A percentile compares a stretch with the other conserved stretches of the same genome.
Conservation (phyloP, 192 early-diverging fungal genomes). For the Dissophora ornata region DNA sequence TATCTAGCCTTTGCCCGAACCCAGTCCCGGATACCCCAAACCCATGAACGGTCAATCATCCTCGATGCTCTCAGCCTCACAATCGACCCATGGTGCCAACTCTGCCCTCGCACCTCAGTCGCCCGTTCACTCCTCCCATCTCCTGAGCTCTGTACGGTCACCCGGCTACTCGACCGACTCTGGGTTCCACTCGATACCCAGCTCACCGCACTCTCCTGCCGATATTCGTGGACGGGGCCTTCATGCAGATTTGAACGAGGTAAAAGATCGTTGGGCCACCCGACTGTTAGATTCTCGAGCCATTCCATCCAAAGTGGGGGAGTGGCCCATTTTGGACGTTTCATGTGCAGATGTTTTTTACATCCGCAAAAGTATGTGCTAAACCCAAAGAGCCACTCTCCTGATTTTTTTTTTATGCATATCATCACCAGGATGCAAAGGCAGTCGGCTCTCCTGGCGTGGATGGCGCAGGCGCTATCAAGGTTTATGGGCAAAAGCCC, state of each 20-base stretch:
- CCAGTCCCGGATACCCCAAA: constrained; percentile 45
- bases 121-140: constrained; percentile 33
- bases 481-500: constrained; percentile 86
- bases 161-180: constrained; percentile 40
- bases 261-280: no score
- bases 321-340: no score
- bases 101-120: constrained; percentile 34
- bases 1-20: constrained; percentile 47
- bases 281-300: no score
- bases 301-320: no score
- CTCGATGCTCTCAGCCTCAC: constrained; percentile 26
- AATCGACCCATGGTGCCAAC: constrained; percentile 10
- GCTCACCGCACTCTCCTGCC: constrained; percentile 48
- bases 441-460: constrained; percentile 30
- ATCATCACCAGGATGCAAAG: constrained; percentile 39
- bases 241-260: constrained; percentile 25
- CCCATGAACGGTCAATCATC: constrained; percentile 18
- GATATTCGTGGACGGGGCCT: constrained; percentile 34
- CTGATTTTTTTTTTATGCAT: not conserved
- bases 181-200: constrained; percentile 51
- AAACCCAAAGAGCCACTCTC: not conserved
- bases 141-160: constrained; percentile 8
- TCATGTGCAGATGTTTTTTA: no score
- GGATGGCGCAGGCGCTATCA: constrained; percentile 71
- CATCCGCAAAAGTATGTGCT: not conserved